Evolutionary conservation across 345 rosid genomes (phyloP).

Genomic region (Eucalyptus rudis): DNA sequence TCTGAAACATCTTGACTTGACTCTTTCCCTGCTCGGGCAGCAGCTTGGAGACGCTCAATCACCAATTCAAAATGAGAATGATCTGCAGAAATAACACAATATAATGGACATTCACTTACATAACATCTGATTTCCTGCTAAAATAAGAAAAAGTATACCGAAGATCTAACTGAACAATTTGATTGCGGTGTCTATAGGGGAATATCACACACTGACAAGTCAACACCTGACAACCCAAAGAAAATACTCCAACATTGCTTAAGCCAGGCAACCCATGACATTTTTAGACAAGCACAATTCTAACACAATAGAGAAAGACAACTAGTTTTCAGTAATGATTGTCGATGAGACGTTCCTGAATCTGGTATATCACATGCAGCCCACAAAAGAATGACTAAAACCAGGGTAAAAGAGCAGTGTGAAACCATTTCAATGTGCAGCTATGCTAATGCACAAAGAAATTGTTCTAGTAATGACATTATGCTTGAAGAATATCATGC

Average conservation of each 20-base stretch:
- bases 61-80: conserved; percentile 43
- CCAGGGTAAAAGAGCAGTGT: background rate
- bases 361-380: background rate
- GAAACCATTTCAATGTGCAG: background rate
- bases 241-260: background rate
- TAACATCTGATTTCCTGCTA: background rate
- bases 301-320: background rate
- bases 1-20: conserved; percentile 14
- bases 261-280: background rate
- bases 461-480: background rate
- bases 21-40: conserved; percentile 22
- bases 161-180: background rate
- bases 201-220: background rate
- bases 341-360: background rate
- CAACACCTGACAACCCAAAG: background rate
- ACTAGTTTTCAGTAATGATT: background rate
- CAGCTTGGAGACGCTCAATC: conserved; percentile 45
- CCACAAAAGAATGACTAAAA: background rate
- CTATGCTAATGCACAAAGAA: background rate
- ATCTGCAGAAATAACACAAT: conserved; percentile 21
- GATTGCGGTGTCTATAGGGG: background rate
- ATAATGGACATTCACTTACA: background rate
- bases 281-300: background rate
- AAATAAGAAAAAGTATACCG: background rate
- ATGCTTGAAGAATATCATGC: background rate